Evolutionary conservation across 495 filamentous ascomycete genomes (phyloP), one percentile per base, ranked within the genome.

Genomic region (Cairneyella variabilis): DNA sequence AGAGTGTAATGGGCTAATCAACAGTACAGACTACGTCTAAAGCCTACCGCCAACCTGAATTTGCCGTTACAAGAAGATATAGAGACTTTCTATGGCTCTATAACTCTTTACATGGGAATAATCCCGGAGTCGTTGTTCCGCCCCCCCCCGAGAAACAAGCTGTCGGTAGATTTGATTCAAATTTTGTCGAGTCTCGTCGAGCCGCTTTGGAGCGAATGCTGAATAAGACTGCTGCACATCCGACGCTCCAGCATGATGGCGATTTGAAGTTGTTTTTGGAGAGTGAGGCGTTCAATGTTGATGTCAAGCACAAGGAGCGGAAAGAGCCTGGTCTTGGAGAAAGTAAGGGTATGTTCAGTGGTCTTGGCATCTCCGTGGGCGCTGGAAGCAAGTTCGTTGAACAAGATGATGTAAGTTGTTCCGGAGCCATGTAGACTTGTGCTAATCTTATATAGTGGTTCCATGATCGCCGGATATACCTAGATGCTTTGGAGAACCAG

Each of bases 21-120:
- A 6, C 28, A 14, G 2, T 26, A 3, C 58, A 95, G 88, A 98
- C 93, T 20, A 86, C 90, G 5, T 97, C 95, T 2, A 97, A 96
- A 71, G 93, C 90, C 30, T 98, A 97, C 67, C 87, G 86, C 58
- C 85, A 88, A 55, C 77, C 85, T 25, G 90, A 96, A 64, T 98
- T 98, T 56, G 82, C 86, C 18, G 93, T 98, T 54, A 91, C 86
- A 59, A 83, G 93, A 53, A 83, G 93, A 54, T 98, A 97, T 71
- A 83, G 93, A 40, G 93, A 98, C 71, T 97, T 98, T 65, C 72
- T 97, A 32, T 98, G 93, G 93, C 84, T 98, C 18, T 98, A 97
- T 63, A 96, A 85, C 53, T 87, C 86, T 26, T 76, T 98, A 57
- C 93, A 97, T 66, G 86, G 79, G 60, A 97, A 92, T 68, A 97